Percentiles rank a stretch among this genome's conserved stretches.
Conservation (phyloP, 2,329 filamentous ascomycete species). For the Aciculosporium take region DNA sequence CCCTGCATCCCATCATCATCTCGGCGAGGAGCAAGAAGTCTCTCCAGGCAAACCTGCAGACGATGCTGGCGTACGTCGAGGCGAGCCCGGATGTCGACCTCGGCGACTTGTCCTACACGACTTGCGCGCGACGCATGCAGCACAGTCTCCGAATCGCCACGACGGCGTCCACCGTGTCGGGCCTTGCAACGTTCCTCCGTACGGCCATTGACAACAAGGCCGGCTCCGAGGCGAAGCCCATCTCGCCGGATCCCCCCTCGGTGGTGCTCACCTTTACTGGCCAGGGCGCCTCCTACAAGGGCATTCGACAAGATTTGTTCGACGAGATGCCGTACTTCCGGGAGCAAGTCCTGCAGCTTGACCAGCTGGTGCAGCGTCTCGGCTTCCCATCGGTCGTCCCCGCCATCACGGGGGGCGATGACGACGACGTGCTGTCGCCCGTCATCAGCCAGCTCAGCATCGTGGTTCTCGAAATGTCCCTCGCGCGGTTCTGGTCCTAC, state of each 20-base stretch:
- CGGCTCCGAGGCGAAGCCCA: not conserved
- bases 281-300: conserved; percentile 24
- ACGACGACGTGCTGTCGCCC: conserved; percentile 9
- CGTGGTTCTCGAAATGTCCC: conserved; percentile 25
- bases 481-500: conserved; percentile 25
- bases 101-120: conserved; percentile 25
- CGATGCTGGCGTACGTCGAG: not conserved
- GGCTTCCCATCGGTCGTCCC: conserved; percentile 26
- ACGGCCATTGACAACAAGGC: not conserved
- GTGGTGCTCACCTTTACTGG: conserved; percentile 28
- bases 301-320: conserved; percentile 22
- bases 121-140: conserved; percentile 13
- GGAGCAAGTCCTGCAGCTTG: conserved; percentile 14
- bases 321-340: conserved; percentile 18
- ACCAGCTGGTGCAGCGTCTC: conserved; percentile 5
- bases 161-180: not conserved
- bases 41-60: not conserved
- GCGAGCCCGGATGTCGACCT: not conserved
- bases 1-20: not conserved
- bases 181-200: not conserved
- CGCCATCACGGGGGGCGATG: conserved; percentile 25
- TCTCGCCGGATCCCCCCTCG: not conserved
- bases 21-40: not conserved
- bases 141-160: conserved; percentile 7
- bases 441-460: conserved; percentile 23